Conservation (phyloP, 305 asterid genomes). For the Fraxinus xanthoxyloides region DNA sequence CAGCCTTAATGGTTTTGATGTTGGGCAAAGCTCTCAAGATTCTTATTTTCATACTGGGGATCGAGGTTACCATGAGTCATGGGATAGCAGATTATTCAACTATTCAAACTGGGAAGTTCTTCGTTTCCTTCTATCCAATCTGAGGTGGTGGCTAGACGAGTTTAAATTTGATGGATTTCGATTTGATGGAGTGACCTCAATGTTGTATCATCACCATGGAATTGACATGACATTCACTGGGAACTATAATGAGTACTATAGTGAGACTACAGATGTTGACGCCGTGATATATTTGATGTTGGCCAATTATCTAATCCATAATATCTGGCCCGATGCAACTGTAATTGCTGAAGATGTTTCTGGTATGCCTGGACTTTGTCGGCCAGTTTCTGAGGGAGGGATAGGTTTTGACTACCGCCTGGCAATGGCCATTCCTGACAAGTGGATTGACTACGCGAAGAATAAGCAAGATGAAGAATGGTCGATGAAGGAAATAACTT, state of each 20-base stretch:
- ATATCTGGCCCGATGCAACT: constrained; percentile 78
- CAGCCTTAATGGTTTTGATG: constrained; percentile 94
- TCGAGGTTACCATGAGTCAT: constrained; percentile 83
- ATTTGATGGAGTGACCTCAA: constrained; percentile 95
- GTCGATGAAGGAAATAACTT: constrained; percentile 77
- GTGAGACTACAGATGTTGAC: constrained; percentile 87
- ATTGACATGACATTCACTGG: constrained; percentile 79
- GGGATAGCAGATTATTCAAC: constrained; percentile 96
- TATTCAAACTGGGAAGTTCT: constrained; percentile 98
- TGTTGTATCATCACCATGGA: constrained; percentile 97
- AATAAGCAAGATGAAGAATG: constrained; percentile 79
- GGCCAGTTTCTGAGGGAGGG: constrained; percentile 83
- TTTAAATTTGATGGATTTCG: constrained; percentile 94
- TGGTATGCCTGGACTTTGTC: constrained; percentile 94
- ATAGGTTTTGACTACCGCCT: constrained; percentile 91
- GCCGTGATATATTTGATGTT: constrained; percentile 88
- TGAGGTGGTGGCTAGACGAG: constrained; percentile 98
- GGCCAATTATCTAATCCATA: constrained; percentile 77
- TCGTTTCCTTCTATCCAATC: constrained; percentile 88
- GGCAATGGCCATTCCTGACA: constrained; percentile 97
- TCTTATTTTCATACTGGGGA: constrained; percentile 91
- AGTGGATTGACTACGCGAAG: constrained; percentile 87
- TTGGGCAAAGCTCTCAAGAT: constrained; percentile 90
- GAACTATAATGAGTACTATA: constrained; percentile 75
- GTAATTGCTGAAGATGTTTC: constrained; percentile 98